Conservation (phyloP, 176 grass and related monocot genomes). For the Echinochloa phyllopogon region DNA sequence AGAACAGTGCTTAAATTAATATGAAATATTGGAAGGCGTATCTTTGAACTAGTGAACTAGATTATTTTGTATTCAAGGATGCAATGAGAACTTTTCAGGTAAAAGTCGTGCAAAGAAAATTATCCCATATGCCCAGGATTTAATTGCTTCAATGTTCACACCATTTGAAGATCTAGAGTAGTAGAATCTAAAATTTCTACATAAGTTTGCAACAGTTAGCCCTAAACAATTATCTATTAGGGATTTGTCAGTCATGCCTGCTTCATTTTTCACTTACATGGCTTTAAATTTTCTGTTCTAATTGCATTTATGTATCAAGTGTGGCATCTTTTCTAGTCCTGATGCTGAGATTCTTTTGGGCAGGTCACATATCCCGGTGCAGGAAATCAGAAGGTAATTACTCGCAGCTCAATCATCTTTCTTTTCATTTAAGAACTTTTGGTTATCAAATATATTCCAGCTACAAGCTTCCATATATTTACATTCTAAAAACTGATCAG, state of each 20-base stretch:
- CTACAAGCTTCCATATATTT: neutral
- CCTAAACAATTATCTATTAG: neutral
- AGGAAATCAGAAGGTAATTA: slow-evolving; percentile 74
- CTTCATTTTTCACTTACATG: neutral
- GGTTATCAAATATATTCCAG: too few species aligned
- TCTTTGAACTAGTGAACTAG: neutral
- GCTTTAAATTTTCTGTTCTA: slow-evolving; percentile 30
- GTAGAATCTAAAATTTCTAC: neutral
- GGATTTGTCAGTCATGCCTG: neutral
- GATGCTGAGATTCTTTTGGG: slow-evolving; percentile 12
- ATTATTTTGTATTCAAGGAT: neutral
- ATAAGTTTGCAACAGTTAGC: neutral
- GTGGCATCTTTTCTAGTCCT: slow-evolving; percentile 6
- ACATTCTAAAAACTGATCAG: neutral
- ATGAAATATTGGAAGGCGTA: neutral
- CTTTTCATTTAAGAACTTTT: neutral
- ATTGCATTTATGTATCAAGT: slow-evolving; percentile 19
- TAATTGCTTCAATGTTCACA: neutral
- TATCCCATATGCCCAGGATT: neutral
- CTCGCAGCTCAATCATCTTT: neutral
- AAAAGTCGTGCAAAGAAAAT: neutral
- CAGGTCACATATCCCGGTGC: slow-evolving; percentile 63
- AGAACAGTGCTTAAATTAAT: neutral
- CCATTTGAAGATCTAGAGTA: neutral
- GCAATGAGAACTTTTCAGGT: neutral